Percentiles rank a stretch among this genome's conserved stretches.
phyloP scores from a whole-genome alignment of 2,329 filamentous ascomycete species.

The Tricladium varicosporioides region DNA sequence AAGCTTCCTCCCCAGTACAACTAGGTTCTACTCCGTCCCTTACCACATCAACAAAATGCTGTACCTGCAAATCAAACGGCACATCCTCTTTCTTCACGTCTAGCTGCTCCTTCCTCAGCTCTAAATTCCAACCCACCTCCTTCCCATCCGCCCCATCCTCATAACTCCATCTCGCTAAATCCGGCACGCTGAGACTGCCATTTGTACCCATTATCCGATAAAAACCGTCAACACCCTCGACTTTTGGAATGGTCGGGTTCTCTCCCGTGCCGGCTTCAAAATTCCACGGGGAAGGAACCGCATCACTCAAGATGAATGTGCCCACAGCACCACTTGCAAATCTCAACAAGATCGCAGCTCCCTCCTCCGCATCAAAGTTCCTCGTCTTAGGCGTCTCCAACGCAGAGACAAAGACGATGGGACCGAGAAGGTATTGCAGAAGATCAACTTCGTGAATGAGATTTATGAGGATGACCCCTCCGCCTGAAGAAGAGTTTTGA shows the following conservation, averaged over 20 bases:
- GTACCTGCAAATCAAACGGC: conserved; percentile 52
- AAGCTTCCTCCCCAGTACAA: conserved; percentile 48
- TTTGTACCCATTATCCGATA: conserved; percentile 55
- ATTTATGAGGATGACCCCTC: conserved; percentile 55
- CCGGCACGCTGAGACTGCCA: conserved; percentile 51
- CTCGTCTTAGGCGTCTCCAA: conserved; percentile 46
- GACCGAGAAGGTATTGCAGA: conserved; percentile 54
- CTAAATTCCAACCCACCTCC: conserved; percentile 12
- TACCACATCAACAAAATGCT: conserved; percentile 50
- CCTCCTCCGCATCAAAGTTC: conserved; percentile 51
- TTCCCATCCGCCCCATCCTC: conserved; percentile 20
- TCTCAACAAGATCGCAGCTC: conserved; percentile 50
- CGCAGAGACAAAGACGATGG: conserved; percentile 49
- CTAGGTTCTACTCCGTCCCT: conserved; percentile 40
- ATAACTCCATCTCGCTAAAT: conserved; percentile 51
- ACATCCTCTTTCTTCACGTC: conserved; percentile 30
- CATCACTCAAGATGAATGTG: conserved; percentile 55
- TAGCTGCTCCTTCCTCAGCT: conserved; percentile 15
- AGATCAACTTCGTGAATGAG: conserved; percentile 61
- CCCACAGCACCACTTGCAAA: conserved; percentile 55
- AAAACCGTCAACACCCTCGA: conserved; percentile 35
- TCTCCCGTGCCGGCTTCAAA: conserved; percentile 59
- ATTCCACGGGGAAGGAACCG: conserved; percentile 48
- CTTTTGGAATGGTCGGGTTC: conserved; percentile 51
- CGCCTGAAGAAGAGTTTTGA: conserved; percentile 33